Percentiles rank a stretch among this genome's conserved stretches.
These are phyloP conservation scores for Saccharomyces hybrid DNA, from an alignment of 1,139 yeast genomes.

Conservation along the genomic window DNA sequence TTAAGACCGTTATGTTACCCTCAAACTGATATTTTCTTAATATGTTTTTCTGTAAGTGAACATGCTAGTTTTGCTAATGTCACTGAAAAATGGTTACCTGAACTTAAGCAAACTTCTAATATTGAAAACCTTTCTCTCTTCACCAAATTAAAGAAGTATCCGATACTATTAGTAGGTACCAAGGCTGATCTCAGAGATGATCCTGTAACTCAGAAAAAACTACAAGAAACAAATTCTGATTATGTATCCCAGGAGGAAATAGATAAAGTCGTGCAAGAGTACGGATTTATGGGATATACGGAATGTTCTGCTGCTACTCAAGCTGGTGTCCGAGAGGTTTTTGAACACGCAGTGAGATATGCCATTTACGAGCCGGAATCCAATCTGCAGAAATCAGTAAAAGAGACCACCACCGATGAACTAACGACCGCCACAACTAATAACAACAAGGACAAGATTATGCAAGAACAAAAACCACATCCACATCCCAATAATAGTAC, in stretches of 20 bases:
- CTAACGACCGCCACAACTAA: constrained; percentile 2
- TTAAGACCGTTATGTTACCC: constrained; percentile 88
- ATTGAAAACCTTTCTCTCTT: constrained; percentile 36
- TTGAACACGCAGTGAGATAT: constrained; percentile 70
- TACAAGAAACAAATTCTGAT: constrained; percentile 52
- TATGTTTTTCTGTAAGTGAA: constrained; percentile 80
- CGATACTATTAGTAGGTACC: constrained; percentile 77
- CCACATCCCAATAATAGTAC: not conserved
- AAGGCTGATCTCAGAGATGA: constrained; percentile 81
- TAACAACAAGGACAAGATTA: not conserved
- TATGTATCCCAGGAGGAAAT: constrained; percentile 65
- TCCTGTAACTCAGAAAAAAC: constrained; percentile 63
- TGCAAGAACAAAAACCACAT: not conserved
- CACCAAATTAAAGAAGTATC: constrained; percentile 36
- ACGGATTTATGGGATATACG: constrained; percentile 66
- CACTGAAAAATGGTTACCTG: constrained; percentile 75
- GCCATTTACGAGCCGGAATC: constrained; percentile 52
- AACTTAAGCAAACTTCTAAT: constrained; percentile 78
- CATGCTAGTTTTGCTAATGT: constrained; percentile 79
- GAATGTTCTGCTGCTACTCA: constrained; percentile 96
- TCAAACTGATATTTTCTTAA: constrained; percentile 80
- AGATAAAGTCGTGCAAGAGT: constrained; percentile 55
- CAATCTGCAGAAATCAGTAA: constrained; percentile 2
- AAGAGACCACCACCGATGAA: constrained; percentile 11
- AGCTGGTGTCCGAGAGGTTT: constrained; percentile 73